A percentile compares a stretch with the other conserved stretches of the same genome.
Evolutionary conservation across 805 yeast genomes (phyloP).

Genomic region (Candida xiaguanensis): DNA sequence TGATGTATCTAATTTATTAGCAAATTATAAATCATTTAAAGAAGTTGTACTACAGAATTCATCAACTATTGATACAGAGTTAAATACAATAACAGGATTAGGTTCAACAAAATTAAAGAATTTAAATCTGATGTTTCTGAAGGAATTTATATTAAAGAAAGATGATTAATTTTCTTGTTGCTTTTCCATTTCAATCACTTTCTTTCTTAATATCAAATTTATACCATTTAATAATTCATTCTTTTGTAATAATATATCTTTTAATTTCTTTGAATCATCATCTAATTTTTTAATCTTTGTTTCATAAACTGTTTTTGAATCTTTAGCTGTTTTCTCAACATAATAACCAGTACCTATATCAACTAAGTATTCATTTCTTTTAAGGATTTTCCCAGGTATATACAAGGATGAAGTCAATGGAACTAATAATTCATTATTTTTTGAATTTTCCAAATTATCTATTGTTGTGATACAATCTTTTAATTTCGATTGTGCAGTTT

Average conservation of each 20-base stretch:
- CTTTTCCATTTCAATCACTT: conserved; percentile 46
- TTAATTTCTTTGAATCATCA: conserved; percentile 69
- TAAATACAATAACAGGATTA: conserved; percentile 40
- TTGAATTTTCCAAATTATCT: conserved; percentile 43
- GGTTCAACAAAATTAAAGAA: conserved; percentile 45
- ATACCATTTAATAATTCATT: conserved; percentile 58
- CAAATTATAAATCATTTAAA: conserved; percentile 44
- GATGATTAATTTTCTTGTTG: conserved; percentile 20
- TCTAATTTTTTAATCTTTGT: conserved; percentile 68
- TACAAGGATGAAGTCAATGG: conserved; percentile 89
- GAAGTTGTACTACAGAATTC: conserved; percentile 34
- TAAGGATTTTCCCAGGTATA: conserved; percentile 75
- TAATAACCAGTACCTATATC: conserved; percentile 97
- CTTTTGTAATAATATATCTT: conserved; percentile 73
- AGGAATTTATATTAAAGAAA: conserved; percentile 49
- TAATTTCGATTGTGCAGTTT: conserved; percentile 77
- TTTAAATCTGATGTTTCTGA: conserved; percentile 38
- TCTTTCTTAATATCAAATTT: conserved; percentile 53
- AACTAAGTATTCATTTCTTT: conserved; percentile 70
- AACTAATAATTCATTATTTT: conserved; percentile 57
- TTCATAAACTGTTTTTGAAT: conserved; percentile 69
- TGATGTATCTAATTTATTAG: conserved; percentile 48
- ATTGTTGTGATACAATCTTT: conserved; percentile 76
- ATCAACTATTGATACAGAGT: conserved; percentile 16
- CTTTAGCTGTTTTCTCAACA: conserved; percentile 70